phyloP scores from a whole-genome alignment of 78 protist species.

The Reticulomyxa filosa region DNA sequence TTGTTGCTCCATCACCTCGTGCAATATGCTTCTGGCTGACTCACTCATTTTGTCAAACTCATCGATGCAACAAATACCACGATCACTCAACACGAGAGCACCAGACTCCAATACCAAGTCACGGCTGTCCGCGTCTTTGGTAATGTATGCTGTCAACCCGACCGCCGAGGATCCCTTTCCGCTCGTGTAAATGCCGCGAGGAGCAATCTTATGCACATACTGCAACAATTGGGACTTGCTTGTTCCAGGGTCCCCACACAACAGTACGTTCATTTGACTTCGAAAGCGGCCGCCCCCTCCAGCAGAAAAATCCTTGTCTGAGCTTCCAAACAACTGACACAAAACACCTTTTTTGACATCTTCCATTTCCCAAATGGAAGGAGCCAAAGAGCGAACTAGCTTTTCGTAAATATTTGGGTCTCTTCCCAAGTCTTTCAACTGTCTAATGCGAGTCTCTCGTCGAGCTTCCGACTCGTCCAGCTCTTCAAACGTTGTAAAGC shows the following conservation, averaged over 20 bases:
- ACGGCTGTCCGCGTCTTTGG: conserved; percentile 75
- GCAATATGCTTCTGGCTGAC: conserved; percentile 81
- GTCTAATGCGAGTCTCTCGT: neutral
- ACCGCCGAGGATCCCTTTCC: conserved; percentile 95
- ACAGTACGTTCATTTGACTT: conserved; percentile 82
- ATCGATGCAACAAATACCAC: conserved; percentile 98
- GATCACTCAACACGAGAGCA: conserved; percentile 70
- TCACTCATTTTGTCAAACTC: conserved; percentile 99
- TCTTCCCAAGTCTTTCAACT: neutral
- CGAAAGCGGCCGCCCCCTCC: conserved; percentile 15
- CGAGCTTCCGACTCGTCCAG: neutral
- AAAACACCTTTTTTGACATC: conserved; percentile 89
- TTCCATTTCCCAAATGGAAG: conserved; percentile 80
- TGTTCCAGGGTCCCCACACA: conserved; percentile 98
- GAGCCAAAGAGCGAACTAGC: conserved; percentile 70
- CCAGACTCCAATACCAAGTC: conserved; percentile 84
- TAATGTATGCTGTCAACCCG: conserved; percentile 95
- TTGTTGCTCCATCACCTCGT: conserved; percentile 99
- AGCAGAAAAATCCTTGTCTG: neutral
- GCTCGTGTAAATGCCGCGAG: conserved; percentile 95
- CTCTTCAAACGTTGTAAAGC: conserved; percentile 8
- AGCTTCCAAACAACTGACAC: conserved; percentile 90
- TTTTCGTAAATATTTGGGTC: conserved; percentile 52
- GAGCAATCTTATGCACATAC: conserved; percentile 80
- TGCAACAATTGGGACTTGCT: conserved; percentile 88